Percentiles rank a stretch among this genome's conserved stretches.
phyloP scores from a whole-genome alignment of 768 basidiomycete genomes.

The Hypholoma sublateritium region DNA sequence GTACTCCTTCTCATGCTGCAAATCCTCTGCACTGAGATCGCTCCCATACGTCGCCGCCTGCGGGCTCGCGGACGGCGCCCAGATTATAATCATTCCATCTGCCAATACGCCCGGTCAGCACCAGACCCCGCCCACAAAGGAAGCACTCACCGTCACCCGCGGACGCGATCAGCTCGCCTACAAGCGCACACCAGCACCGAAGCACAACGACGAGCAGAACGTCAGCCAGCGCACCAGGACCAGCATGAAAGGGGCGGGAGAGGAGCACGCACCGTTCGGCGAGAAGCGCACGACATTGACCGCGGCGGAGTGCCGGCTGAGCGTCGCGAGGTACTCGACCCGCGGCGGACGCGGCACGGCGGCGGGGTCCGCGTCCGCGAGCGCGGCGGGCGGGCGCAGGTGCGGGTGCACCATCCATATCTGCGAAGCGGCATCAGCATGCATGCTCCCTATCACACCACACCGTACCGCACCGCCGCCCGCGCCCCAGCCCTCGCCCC shows the following conservation, averaged over 20 bases:
- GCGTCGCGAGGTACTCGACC: constrained; percentile 93
- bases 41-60: constrained; percentile 78
- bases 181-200: constrained; percentile 8
- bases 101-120: constrained; percentile 1
- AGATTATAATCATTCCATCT: constrained; percentile 98
- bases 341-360: constrained; percentile 57
- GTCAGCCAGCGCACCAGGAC: background rate
- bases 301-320: constrained; percentile 88
- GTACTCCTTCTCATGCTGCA: constrained; percentile 89
- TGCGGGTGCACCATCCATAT: constrained; percentile 96
- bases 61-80: constrained; percentile 81
- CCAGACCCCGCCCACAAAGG: constrained; percentile 12
- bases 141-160: constrained; percentile 87
- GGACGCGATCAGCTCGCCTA: constrained; percentile 90
- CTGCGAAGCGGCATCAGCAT: constrained; percentile 35
- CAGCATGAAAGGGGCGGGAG: background rate
- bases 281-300: constrained; percentile 97
- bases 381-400: constrained; percentile 65
- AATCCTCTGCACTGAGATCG: constrained; percentile 73
- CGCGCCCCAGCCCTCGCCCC: background rate
- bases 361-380: constrained; percentile 39
- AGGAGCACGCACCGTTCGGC: constrained; percentile 71
- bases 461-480: no score
- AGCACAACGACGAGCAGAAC: constrained; percentile 3
- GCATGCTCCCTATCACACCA: no score